phyloP scores from a whole-genome alignment of 169 alveolate species.

The Fabrea salina region DNA sequence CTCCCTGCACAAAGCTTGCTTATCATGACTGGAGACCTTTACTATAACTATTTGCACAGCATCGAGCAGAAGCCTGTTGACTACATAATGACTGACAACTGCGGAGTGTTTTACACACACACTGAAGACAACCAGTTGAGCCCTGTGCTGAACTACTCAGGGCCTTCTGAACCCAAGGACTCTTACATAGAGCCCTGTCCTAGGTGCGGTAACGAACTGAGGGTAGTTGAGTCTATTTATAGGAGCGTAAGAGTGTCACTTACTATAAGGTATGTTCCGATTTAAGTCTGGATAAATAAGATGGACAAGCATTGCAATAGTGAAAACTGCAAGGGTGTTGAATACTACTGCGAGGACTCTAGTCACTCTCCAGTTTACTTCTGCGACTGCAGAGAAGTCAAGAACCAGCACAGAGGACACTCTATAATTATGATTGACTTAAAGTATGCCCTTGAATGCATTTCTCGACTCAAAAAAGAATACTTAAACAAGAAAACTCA shows the following conservation, averaged over 20 bases:
- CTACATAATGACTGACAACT: background rate
- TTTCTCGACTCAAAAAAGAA: no score
- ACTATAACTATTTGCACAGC: conserved; percentile 44
- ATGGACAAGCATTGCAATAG: no score
- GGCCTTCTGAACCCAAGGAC: background rate
- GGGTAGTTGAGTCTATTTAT: background rate
- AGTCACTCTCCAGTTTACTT: no score
- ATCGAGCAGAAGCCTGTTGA: conserved; percentile 37
- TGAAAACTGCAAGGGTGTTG: no score
- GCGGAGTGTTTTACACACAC: background rate
- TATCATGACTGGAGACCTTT: conserved; percentile 36
- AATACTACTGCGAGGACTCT: no score
- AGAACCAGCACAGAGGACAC: no score
- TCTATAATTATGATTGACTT: no score
- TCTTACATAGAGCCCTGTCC: background rate
- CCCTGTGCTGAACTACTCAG: background rate
- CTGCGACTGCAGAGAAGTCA: no score
- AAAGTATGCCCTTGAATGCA: no score
- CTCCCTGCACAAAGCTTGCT: conserved; percentile 42
- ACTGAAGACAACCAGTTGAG: background rate
- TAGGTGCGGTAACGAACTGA: background rate
- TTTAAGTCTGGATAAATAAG: no score
- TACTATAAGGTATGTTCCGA: conserved; percentile 48
- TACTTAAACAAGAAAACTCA: no score
- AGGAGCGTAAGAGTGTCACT: conserved; percentile 28